Base-by-base conservation (phyloP, 2,329 filamentous ascomycete genomes). In the Neoarthrinium moseri region DNA sequence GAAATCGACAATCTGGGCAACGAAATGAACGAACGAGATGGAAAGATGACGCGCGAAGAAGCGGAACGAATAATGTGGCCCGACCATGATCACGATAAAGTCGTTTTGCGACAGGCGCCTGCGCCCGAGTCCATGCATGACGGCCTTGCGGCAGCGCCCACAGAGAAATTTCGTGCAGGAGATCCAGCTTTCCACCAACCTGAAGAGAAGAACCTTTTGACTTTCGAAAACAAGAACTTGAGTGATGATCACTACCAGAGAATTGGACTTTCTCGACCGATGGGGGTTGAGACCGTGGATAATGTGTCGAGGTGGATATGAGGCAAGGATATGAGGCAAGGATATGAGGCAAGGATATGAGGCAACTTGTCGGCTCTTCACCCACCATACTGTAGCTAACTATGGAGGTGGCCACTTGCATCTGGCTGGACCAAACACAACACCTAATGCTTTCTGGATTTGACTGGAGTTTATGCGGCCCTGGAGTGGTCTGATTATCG, bases 11-110 rank as follows among this genome's bases (percentile, higher is more conserved):
- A 18, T 3, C 13, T 21, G 6, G 12, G 22, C 37, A 50, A 34
- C 46, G 3, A 27, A 27, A 17, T 22, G 22, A 7, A 39, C 38
- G 11, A 12, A 32, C 7, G 18, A 7, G 45, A 50, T 4, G 34
- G 46, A 6, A 52, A 53, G 23, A 55, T 57, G 49, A 53, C 53
- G 12, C 48, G 53, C 8, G 58, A 60, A 30, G 61, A 64, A 48
- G 58, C 58, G 12, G 48, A 56, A 7, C 48, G 53, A 11, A 56
- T 62, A 30, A 48, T 62, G 2, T 58, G 54, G 50, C 49, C 48
- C 11, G 50, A 56, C 29, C 35, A 47, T n/a, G 42, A 27, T 2
- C n/a, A n/a, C n/a, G n/a, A n/a, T n/a, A n/a, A n/a, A n/a, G n/a
- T n/a, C n/a, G n/a, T n/a, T n/a, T n/a, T n/a, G n/a, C n/a, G n/a